Base-by-base conservation (phyloP, 2,329 filamentous ascomycete genomes). In the Fusarium kyushuense region DNA sequence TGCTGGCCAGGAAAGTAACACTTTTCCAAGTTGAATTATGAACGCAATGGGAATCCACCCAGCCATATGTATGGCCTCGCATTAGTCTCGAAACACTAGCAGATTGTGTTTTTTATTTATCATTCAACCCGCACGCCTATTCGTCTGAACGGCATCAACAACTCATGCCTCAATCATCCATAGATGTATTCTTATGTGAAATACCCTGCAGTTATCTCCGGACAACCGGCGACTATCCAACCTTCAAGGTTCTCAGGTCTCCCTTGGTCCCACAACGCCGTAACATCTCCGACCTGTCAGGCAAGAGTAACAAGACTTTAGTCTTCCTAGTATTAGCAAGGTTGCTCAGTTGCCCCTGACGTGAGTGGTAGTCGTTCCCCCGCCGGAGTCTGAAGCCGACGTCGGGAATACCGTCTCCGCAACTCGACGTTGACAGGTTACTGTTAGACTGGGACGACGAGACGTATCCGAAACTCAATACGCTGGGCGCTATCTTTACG, bases 231-330 rank as follows among this genome's bases (percentile, higher is more conserved):
- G 29, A 27, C 33, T 69, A 45, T 19, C 25, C 11, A 45, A 16
- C 58, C 58, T 41, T 69, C 66, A 70, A 49, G 66, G 66, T 69
- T 67, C 66, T 54, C 60, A 29, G 23, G n/a, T 16, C 35, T 38
- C 40, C 53, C 48, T 40, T n/a, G 32, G 42, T 52, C 54, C 63
- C 58, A 23, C 55, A 70, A 70, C 19, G 46, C 67, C 67, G 67
- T 47, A 33, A 54, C 52, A 68, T 68, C 67, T 58, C 66, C 65
- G 65, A 56, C 21, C 27, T 68, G 29, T 67, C 46, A 36, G 21
- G 29, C 35, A 33, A 45, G 33, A 48, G 33, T 5, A 27, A 27
- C 13, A 54, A 3, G 29, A 27, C 40, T 29, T 21, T 32, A 33
- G 27, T 30, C 13, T 17, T 7, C 23, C 33, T 38, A 30, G 27